Evolutionary conservation across 129 eudicot genomes (phyloP).

Genomic region (Deinandra increscens): DNA sequence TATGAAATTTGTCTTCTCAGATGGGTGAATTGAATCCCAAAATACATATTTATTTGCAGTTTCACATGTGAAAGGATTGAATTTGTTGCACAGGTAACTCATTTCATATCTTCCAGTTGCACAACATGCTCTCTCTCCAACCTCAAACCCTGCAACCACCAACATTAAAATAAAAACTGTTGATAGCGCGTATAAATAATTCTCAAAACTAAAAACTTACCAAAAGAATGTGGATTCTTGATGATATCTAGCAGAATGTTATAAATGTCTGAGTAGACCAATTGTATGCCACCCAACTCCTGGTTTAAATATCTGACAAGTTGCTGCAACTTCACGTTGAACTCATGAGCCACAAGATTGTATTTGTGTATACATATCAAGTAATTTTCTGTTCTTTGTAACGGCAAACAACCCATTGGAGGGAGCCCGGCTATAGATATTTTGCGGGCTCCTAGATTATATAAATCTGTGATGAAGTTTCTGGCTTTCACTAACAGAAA

Average conservation of each 20-base stretch:
- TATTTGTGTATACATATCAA: constrained; percentile 48
- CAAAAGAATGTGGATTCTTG: constrained; percentile 54
- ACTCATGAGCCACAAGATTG: constrained; percentile 63
- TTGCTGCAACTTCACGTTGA: constrained; percentile 56
- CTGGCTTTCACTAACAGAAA: constrained; percentile 54
- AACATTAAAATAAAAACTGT: constrained; percentile 12
- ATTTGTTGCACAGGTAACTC: constrained; percentile 59
- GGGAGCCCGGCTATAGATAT: constrained; percentile 74
- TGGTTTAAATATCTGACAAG: constrained; percentile 44
- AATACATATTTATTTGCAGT: constrained; percentile 70
- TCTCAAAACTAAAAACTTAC: constrained; percentile 34
- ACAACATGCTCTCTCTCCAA: constrained; percentile 66
- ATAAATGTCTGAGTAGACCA: constrained; percentile 77
- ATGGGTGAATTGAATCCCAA: constrained; percentile 89
- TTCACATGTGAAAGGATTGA: constrained; percentile 58
- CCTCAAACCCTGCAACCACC: constrained; percentile 59
- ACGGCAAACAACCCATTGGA: constrained; percentile 91
- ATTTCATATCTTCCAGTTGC: constrained; percentile 69
- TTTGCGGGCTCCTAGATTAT: constrained; percentile 74
- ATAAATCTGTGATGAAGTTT: constrained; percentile 50
- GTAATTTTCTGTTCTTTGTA: constrained; percentile 54
- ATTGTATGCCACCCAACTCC: constrained; percentile 50
- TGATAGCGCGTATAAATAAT: constrained; percentile 1
- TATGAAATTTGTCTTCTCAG: constrained; percentile 69
- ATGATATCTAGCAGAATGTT: constrained; percentile 53